Percentiles rank a stretch among this genome's conserved stretches.
phyloP scores from a whole-genome alignment of 2,329 filamentous ascomycete species.

The Thielaviopsis ethacetica region DNA sequence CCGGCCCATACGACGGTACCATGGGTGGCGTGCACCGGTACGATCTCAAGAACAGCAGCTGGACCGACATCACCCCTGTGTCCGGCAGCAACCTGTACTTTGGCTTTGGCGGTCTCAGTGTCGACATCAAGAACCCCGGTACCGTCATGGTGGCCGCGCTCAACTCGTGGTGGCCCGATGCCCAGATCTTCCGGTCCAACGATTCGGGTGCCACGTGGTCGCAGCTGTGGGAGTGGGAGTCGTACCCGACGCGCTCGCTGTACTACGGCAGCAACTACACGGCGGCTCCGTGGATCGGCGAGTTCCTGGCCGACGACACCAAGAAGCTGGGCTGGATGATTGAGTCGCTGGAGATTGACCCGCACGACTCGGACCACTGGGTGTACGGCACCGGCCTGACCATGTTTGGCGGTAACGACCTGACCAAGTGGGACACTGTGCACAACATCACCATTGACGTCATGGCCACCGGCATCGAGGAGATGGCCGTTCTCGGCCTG shows the following conservation, averaged over 20 bases:
- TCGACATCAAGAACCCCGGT: conserved; percentile 37
- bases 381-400: conserved; percentile 44
- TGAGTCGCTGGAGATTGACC: conserved; percentile 39
- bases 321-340: conserved; percentile 46
- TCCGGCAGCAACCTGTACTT: conserved; percentile 29
- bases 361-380: conserved; percentile 42
- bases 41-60: conserved; percentile 29
- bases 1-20: conserved; percentile 40
- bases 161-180: conserved; percentile 45
- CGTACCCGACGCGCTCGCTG: conserved; percentile 27
- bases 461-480: conserved; percentile 38
- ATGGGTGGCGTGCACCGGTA: conserved; percentile 38
- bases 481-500: conserved; percentile 32
- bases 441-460: conserved; percentile 33
- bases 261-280: conserved; percentile 30
- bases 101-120: conserved; percentile 38
- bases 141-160: conserved; percentile 39
- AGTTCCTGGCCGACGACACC: conserved; percentile 29
- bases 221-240: conserved; percentile 33
- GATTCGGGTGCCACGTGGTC: conserved; percentile 39
- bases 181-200: conserved; percentile 36
- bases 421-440: conserved; percentile 36
- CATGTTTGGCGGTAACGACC: conserved; percentile 34
- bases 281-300: conserved; percentile 36
- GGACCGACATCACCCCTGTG: conserved; percentile 41